Percentiles rank a stretch among this genome's conserved stretches.
These are phyloP conservation scores for Cynara cardunculus DNA, from an alignment of 129 eudicot genomes.

Conservation along the genomic window DNA sequence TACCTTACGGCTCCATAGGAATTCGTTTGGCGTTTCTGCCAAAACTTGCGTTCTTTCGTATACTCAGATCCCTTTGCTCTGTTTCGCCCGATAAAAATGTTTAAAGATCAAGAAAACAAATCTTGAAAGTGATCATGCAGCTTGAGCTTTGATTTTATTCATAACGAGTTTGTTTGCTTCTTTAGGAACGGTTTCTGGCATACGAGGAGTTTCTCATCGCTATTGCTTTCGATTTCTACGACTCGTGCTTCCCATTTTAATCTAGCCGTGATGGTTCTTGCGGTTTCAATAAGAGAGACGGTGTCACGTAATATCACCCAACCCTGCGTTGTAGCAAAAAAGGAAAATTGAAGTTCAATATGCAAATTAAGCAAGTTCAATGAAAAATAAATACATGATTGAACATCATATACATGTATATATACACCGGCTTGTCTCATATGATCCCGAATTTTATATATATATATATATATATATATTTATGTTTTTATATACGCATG, in stretches of 20 bases:
- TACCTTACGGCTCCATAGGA: conserved; percentile 33
- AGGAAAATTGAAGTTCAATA: background rate
- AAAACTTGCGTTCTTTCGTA: conserved; percentile 14
- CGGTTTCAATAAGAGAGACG: conserved; percentile 55
- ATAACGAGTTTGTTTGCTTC: conserved; percentile 52
- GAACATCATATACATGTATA: background rate
- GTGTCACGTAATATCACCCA: conserved; percentile 84
- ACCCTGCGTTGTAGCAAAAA: conserved; percentile 47
- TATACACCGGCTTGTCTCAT: background rate
- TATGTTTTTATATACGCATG: no score
- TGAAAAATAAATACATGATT: no score
- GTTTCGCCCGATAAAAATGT: background rate
- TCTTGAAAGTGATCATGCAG: background rate
- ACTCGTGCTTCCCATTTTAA: conserved; percentile 96
- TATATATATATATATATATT: no score
- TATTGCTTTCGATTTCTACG: conserved; percentile 76
- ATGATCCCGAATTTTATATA: no score
- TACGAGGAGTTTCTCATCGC: conserved; percentile 79
- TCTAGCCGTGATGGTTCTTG: conserved; percentile 59
- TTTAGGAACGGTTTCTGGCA: conserved; percentile 87
- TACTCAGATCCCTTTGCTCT: background rate
- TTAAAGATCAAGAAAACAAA: background rate
- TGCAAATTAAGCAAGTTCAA: background rate
- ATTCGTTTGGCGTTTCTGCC: conserved; percentile 9
- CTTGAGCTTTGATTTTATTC: background rate